Conservation (phyloP, 1,284 basidiomycete species). For the Rhodotorula glutinis region DNA sequence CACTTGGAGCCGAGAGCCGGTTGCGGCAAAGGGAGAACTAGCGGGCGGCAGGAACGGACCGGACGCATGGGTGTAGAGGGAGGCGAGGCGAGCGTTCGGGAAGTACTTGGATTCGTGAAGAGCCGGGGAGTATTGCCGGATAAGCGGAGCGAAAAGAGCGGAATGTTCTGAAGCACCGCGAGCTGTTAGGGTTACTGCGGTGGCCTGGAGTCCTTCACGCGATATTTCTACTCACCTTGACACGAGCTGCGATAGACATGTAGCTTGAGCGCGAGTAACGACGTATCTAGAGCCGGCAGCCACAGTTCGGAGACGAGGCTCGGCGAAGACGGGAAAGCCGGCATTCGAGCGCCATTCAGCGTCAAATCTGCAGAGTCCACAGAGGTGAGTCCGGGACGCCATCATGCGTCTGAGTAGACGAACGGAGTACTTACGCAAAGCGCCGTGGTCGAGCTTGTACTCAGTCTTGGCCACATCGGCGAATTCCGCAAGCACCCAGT, state of each 20-base stretch:
- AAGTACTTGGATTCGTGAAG: slow-evolving; percentile 41
- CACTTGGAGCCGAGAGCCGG: slow-evolving; percentile 31
- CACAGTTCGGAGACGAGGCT: slow-evolving; percentile 33
- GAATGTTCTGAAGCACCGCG: slow-evolving; percentile 11
- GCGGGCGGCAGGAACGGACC: slow-evolving; percentile 39
- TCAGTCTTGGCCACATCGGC: slow-evolving; percentile 12
- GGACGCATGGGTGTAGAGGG: slow-evolving; percentile 40
- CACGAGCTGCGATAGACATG: slow-evolving; percentile 20
- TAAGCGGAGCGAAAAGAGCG: slow-evolving; percentile 38
- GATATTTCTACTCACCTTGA: slow-evolving; percentile 12
- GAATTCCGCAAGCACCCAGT: slow-evolving; percentile 32
- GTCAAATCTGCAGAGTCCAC: slow-evolving; percentile 21
- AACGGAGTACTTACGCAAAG: slow-evolving; percentile 16
- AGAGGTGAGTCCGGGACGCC: not conserved
- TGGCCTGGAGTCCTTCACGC: too few relatives aligned
- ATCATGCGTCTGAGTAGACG: not conserved
- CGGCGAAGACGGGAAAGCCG: not conserved
- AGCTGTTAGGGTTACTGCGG: not conserved
- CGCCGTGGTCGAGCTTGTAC: slow-evolving; percentile 17
- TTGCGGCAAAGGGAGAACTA: slow-evolving; percentile 11
- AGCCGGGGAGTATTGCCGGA: slow-evolving; percentile 33
- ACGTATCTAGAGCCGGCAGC: slow-evolving; percentile 35
- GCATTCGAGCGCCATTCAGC: slow-evolving; percentile 16
- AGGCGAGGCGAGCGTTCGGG: slow-evolving; percentile 36
- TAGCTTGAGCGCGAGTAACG: slow-evolving; percentile 31